Conservation (phyloP, 148 eudicot species). For the Polygonum maritimum region DNA sequence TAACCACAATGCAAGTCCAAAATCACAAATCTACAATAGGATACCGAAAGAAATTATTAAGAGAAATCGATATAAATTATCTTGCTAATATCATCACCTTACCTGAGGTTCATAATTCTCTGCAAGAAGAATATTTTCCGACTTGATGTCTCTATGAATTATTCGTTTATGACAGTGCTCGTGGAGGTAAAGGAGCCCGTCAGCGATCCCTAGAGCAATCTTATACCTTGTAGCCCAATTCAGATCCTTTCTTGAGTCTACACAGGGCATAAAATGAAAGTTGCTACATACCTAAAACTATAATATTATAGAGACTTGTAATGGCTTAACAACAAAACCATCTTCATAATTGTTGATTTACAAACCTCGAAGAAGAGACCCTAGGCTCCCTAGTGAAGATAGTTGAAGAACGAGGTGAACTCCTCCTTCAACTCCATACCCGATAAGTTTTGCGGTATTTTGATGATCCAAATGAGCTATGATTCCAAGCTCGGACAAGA, state of each 20-base stretch:
- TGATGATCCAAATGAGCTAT: constrained; percentile 81
- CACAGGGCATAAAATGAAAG: neutral
- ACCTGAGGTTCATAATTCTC: constrained; percentile 85
- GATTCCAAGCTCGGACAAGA: constrained; percentile 71
- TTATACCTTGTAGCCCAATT: constrained; percentile 61
- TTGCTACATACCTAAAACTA: neutral
- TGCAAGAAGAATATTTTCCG: constrained; percentile 74
- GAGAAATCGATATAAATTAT: neutral
- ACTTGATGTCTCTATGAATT: constrained; percentile 91
- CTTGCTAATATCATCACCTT: neutral
- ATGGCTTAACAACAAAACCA: neutral
- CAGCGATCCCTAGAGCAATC: constrained; percentile 69
- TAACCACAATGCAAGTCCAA: constrained; percentile 88
- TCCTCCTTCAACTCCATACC: constrained; percentile 77
- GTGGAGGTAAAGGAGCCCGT: constrained; percentile 78
- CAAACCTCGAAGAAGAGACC: constrained; percentile 62
- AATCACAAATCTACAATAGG: constrained; percentile 76
- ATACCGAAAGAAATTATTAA: too few relatives aligned
- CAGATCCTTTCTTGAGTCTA: constrained; percentile 49
- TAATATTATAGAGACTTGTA: neutral
- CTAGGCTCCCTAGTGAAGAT: constrained; percentile 73
- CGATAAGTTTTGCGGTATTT: constrained; percentile 69
- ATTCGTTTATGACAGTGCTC: constrained; percentile 76
- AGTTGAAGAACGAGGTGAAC: constrained; percentile 55
- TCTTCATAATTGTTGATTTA: neutral